phyloP scores from a whole-genome alignment of 345 rosid species.

The Schrenkiella parvula region DNA sequence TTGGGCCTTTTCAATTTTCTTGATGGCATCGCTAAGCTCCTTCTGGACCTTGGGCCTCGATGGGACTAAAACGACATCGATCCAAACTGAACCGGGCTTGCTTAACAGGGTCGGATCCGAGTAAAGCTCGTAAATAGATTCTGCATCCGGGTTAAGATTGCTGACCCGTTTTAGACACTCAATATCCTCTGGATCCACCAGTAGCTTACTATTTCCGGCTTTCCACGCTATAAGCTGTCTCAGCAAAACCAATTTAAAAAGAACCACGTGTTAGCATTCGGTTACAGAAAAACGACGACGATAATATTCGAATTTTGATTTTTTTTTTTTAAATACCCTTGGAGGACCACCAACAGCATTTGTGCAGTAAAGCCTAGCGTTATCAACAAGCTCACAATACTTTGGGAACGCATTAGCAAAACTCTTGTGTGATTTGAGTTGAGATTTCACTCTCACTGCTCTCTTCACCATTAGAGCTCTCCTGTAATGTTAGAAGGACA shows the following conservation, averaged over 20 bases:
- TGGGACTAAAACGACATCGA: constrained; percentile 45
- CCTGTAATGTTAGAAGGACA: neutral
- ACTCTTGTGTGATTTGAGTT: constrained; percentile 76
- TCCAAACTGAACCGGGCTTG: constrained; percentile 65
- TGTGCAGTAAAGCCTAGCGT: constrained; percentile 79
- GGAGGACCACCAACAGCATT: constrained; percentile 73
- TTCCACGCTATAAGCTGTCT: constrained; percentile 82
- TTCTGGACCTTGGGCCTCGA: constrained; percentile 40
- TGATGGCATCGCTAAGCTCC: constrained; percentile 41
- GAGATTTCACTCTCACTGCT: constrained; percentile 85
- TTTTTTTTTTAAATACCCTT: constrained; percentile 44
- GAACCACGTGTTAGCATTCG: neutral
- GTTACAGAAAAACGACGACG: neutral
- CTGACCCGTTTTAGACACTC: constrained; percentile 45
- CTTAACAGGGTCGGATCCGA: constrained; percentile 36
- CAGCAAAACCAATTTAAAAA: neutral
- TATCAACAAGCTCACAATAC: constrained; percentile 71
- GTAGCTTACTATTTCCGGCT: constrained; percentile 54
- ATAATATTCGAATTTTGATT: neutral
- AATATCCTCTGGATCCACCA: constrained; percentile 60
- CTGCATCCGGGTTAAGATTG: constrained; percentile 53
- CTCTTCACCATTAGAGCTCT: constrained; percentile 76
- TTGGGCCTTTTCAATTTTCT: constrained; percentile 42
- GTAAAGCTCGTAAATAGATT: constrained; percentile 64
- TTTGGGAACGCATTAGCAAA: constrained; percentile 76